phyloP scores from a whole-genome alignment of 2,329 filamentous ascomycete genomes.

The Nemania sp. region DNA sequence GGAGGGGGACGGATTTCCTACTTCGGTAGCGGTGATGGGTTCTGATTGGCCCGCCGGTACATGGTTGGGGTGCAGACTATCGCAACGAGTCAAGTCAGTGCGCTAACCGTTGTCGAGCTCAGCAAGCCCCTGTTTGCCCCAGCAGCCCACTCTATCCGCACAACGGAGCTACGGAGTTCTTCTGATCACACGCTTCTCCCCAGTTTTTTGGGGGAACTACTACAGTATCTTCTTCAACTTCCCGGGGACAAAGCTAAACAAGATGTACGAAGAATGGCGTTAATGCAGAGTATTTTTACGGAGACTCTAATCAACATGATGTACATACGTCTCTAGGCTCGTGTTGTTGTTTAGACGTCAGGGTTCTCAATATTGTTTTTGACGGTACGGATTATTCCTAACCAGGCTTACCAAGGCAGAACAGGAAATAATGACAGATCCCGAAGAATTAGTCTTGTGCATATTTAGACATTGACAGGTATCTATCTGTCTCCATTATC shows the following conservation, averaged over 20 bases:
- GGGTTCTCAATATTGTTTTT: background rate
- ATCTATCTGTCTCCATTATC: background rate
- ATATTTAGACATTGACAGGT: background rate
- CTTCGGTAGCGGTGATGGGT: slow-evolving; percentile 15
- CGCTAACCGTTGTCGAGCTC: background rate
- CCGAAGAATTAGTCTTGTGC: background rate
- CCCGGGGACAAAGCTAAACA: background rate
- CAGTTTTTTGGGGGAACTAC: background rate
- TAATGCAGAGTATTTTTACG: background rate
- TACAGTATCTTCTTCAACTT: too few species aligned
- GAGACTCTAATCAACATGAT: background rate
- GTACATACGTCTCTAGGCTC: background rate
- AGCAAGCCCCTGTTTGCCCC: background rate
- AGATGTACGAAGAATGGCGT: background rate
- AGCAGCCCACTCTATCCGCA: background rate
- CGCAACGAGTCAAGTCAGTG: background rate
- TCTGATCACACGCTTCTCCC: slow-evolving; percentile 18
- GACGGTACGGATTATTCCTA: too few species aligned
- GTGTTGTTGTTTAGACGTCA: background rate
- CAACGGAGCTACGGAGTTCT: slow-evolving; percentile 35
- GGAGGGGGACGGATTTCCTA: slow-evolving; percentile 26
- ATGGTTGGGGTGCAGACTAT: background rate
- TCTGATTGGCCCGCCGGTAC: slow-evolving; percentile 23
- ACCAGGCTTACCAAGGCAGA: too few species aligned
- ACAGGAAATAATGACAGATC: too few species aligned